These are phyloP conservation scores for Keqinozyma sinolaborantium DNA, from an alignment of 1,139 yeast species.

Conservation along the genomic window DNA sequence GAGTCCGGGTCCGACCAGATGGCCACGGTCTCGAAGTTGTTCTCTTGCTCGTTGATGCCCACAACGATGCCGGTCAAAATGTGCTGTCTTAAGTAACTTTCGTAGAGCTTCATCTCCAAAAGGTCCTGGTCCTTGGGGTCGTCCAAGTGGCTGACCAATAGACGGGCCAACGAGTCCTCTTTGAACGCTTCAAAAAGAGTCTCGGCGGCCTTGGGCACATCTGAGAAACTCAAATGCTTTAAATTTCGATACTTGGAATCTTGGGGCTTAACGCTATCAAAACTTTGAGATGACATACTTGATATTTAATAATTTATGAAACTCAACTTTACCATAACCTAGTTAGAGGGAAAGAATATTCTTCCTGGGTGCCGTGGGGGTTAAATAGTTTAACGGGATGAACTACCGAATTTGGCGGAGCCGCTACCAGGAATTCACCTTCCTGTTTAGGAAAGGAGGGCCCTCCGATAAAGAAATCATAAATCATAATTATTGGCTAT, in stretches of 20 bases:
- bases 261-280: no score
- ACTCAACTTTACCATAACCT: no score
- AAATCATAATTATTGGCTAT: no score
- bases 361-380: background rate
- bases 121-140: slow-evolving; percentile 30
- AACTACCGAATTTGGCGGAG: background rate
- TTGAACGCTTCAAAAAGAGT: slow-evolving; percentile 51
- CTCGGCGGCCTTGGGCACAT: slow-evolving; percentile 51
- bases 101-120: slow-evolving; percentile 49
- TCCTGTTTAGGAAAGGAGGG: background rate
- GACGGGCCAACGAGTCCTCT: slow-evolving; percentile 49
- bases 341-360: no score
- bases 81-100: slow-evolving; percentile 56
- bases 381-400: background rate
- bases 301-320: no score
- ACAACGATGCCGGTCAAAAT: slow-evolving; percentile 53
- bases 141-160: slow-evolving; percentile 41
- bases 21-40: slow-evolving; percentile 59
- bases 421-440: background rate
- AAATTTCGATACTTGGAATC: slow-evolving; percentile 11
- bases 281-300: no score
- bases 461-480: no score
- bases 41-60: slow-evolving; percentile 41
- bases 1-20: slow-evolving; percentile 61
- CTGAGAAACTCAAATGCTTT: slow-evolving; percentile 33